Percentiles rank a stretch among this genome's conserved stretches.
These are phyloP conservation scores for Lactarius quietus DNA, from an alignment of 768 basidiomycete species.

Conservation along the genomic window DNA sequence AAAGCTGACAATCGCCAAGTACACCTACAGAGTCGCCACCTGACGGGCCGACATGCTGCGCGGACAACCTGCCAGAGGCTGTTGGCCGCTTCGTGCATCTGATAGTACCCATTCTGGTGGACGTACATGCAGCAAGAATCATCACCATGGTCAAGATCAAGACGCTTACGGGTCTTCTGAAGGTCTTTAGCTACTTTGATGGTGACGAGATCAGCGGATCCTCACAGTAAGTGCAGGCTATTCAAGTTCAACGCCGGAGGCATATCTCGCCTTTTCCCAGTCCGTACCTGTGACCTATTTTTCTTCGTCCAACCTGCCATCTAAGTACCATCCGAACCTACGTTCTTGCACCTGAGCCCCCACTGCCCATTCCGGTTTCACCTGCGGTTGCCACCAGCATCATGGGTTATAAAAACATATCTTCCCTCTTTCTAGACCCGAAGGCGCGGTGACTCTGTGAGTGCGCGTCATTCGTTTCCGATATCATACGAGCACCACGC, in stretches of 20 bases:
- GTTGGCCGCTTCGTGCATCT: conserved; percentile 84
- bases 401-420: conserved; percentile 65
- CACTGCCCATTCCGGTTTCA: conserved; percentile 35
- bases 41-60: conserved; percentile 72
- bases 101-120: conserved; percentile 90
- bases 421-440: conserved; percentile 72
- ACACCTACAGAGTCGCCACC: conserved; percentile 36
- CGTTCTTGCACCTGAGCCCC: conserved; percentile 82
- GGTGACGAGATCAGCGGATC: conserved; percentile 67
- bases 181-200: conserved; percentile 88
- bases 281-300: conserved; percentile 94
- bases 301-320: conserved; percentile 89
- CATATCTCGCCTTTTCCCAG: conserved; percentile 41
- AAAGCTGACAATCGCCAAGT: conserved; percentile 16
- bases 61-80: no score
- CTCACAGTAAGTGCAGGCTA: conserved; percentile 63
- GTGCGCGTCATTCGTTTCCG: conserved; percentile 87
- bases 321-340: conserved; percentile 86
- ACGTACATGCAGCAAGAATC: conserved; percentile 99
- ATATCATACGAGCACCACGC: conserved; percentile 55
- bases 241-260: conserved; percentile 1
- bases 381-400: conserved; percentile 43
- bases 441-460: conserved; percentile 88
- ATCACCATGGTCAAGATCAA: conserved; percentile 82
- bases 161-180: conserved; percentile 81